Evolutionary conservation across 495 filamentous ascomycete genomes (phyloP), one percentile per base, ranked within the genome.

Genomic region (Margaritispora aquatica): DNA sequence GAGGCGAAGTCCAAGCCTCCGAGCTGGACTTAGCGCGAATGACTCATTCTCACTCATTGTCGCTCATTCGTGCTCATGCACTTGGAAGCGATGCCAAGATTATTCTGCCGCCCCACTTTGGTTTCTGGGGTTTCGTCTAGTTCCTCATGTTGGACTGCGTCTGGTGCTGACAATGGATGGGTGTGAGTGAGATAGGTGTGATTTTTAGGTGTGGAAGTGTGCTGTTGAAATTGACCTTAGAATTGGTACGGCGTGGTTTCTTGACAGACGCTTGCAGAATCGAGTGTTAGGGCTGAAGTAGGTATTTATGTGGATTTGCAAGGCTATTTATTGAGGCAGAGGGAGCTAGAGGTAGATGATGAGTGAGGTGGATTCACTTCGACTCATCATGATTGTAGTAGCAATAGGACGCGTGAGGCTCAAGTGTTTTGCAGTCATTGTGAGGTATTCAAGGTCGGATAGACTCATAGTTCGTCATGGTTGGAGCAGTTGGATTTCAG

Each of bases 381-480:
- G 52, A 54, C 52, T 54, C 52, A 54, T 54, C 2, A 31, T 54
- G 52, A 54, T 17, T n/a, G n/a, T n/a, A n/a, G n/a, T n/a, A n/a
- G n/a, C n/a, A n/a, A n/a, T n/a, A 22, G 41, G 4, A 26, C 11
- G 26, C 4, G 3, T 9, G 38, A 10, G 17, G 38, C 13, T 29
- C 17, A 11, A 52, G 50, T 52, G 11, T 52, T 27, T 23, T 26
- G 21, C 31, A 29, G 24, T 23, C 50, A 34, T 13, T 34, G 29
- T 34, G 29, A 34, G 29, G 29, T 5, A 34, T 34, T 5, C 13
- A 13, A 13, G 13, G 29, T 5, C 5, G 29, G 5, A 34, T 34
- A 13, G 26, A 9, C 23, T 29, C 17, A 24, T 50, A 24, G 47
- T n/a, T n/a, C n/a, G n/a, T n/a, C 20, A 19, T 3, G 27, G 17